Evolutionary conservation across 83 land plant species (phyloP).

Genomic region (Diphasiastrum complanatum): DNA sequence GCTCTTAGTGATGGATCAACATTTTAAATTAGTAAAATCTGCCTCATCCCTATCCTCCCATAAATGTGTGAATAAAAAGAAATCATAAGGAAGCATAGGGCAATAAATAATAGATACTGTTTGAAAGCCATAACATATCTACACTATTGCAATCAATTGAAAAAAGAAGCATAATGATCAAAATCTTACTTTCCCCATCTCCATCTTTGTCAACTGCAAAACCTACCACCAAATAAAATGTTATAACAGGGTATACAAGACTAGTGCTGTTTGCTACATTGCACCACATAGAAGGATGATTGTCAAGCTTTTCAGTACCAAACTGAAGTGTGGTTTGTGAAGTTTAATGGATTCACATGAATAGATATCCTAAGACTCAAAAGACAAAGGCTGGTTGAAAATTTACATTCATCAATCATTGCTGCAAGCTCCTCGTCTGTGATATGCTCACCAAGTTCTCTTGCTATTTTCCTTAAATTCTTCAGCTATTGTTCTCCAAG

Average conservation of each 20-base stretch:
- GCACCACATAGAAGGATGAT: neutral
- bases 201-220: constrained; percentile 35
- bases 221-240: neutral
- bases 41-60: no score
- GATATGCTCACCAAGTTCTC: constrained; percentile 32
- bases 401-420: constrained; percentile 37
- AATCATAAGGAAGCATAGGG: neutral
- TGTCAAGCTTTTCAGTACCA: neutral
- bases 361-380: neutral
- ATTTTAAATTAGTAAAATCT: neutral
- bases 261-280: neutral
- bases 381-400: neutral
- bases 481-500: constrained; percentile 17
- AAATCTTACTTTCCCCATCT: constrained; percentile 33
- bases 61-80: neutral
- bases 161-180: neutral
- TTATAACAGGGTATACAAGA: neutral
- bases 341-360: neutral
- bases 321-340: neutral
- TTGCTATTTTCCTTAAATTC: constrained; percentile 32
- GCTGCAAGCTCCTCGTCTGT: constrained; percentile 36
- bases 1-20: no score
- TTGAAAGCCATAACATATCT: no score
- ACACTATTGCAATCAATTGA: neutral
- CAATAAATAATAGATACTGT: neutral